Evolutionary conservation across 352 stramenopile genomes (phyloP), one percentile per base, ranked within the genome.

Genomic region (Pythium chondricola): DNA sequence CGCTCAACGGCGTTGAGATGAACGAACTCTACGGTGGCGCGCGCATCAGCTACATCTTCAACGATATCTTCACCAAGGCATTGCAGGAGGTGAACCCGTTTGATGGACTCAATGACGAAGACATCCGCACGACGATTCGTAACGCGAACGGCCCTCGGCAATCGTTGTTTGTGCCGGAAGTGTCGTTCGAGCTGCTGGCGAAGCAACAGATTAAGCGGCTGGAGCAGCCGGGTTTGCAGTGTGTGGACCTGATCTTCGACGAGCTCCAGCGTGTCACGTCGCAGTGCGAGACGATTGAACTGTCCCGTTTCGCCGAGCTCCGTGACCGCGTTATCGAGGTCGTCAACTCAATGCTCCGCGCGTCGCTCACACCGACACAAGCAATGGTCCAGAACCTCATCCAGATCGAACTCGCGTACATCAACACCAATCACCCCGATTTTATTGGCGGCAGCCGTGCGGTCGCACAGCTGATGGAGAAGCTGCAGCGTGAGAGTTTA

Each of bases 371-470:
- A 11, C 81, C 83, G 11, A 93, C 83, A 43, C 83, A 95, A 56
- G 45, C 71, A 16, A 99, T 99, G 96, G 97, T 99, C 48, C 81
- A 87, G 21, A 99, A 99, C 65, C 67, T 99, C 16, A 97, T 99
- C 47, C 92, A 98, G 58, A 97, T 98, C 56, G 97, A 99, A 75
- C 67, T 99, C 50, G 94, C 96, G 7, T 99, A 99, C 69, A 96
- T 99, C 57, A 99, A 99, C 77, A 99, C 96, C 18, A 98, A 97
- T 64, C 97, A 99, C 74, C 97, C 97, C 7, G 97, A 99, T 62
- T 99, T 99, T 48, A 98, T 99, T 50, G 96, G 95, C 42, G 96
- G 96, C 32, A 97, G 88, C 53, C 74, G 85, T 11, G 95, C 95
- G 24, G 95, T 99, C 18, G 89, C 93, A 14, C 78, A 95, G 52